Percentiles rank a stretch among this genome's conserved stretches.
These are phyloP conservation scores for Daldinia loculata DNA, from an alignment of 495 filamentous ascomycete genomes.

Conservation along the genomic window DNA sequence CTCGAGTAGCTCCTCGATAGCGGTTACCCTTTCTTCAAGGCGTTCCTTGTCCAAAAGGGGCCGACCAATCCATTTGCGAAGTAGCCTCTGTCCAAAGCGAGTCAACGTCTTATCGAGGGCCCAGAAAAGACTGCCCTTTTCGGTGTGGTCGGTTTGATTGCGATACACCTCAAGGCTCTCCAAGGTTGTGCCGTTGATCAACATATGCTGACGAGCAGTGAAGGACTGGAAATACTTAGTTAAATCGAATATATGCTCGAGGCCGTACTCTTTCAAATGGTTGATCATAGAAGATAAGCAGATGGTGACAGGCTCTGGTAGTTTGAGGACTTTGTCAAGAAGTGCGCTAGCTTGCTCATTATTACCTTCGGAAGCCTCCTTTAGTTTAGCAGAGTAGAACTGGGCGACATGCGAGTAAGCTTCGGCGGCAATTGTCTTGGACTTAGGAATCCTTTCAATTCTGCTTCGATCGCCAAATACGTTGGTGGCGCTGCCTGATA, in stretches of 20 bases:
- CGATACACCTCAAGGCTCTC: slow-evolving; percentile 95
- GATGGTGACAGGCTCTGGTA: slow-evolving; percentile 86
- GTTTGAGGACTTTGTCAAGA: slow-evolving; percentile 83
- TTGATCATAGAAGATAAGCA: slow-evolving; percentile 98
- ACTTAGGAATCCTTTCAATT: slow-evolving; percentile 78
- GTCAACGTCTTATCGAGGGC: slow-evolving; percentile 92
- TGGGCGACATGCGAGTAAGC: slow-evolving; percentile 88
- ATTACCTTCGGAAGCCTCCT: slow-evolving; percentile 51
- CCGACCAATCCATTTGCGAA: slow-evolving; percentile 95
- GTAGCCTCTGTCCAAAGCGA: slow-evolving; percentile 83
- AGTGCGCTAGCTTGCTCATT: slow-evolving; percentile 64
- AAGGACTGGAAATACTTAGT: slow-evolving; percentile 99
- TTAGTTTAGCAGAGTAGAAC: slow-evolving; percentile 93
- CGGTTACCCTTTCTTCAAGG: slow-evolving; percentile 84
- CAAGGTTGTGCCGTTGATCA: slow-evolving; percentile 93
- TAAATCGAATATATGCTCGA: slow-evolving; percentile 95
- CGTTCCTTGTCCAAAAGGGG: slow-evolving; percentile 81
- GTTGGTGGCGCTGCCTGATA: slow-evolving; percentile 85
- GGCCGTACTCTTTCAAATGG: slow-evolving; percentile 89
- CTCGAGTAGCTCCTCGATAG: slow-evolving; percentile 87
- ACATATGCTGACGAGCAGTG: slow-evolving; percentile 92
- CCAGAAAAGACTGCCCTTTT: slow-evolving; percentile 95
- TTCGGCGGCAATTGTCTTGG: slow-evolving; percentile 84
- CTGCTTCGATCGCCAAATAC: slow-evolving; percentile 92
- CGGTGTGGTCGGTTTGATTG: slow-evolving; percentile 87